These are phyloP conservation scores for Mycena epipterygia DNA, from an alignment of 768 basidiomycete genomes.

Conservation along the genomic window DNA sequence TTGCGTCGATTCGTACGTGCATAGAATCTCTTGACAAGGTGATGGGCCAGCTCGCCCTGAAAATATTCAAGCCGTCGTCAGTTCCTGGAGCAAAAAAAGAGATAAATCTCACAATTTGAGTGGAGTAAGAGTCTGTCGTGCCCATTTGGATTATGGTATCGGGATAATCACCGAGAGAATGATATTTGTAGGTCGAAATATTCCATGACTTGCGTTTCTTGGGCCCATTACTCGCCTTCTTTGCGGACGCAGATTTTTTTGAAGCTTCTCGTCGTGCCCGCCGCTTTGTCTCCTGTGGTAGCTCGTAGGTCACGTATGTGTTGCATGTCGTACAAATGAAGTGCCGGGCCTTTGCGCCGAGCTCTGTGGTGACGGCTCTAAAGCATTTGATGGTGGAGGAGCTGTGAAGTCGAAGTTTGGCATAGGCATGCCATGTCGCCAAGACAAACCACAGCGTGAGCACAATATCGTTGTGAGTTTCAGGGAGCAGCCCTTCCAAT, in stretches of 20 bases:
- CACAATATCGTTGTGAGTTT: slow-evolving; percentile 43
- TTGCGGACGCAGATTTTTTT: not conserved
- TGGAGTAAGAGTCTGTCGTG: slow-evolving; percentile 44
- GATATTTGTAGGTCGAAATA: slow-evolving; percentile 39
- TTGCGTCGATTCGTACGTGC: slow-evolving; percentile 42
- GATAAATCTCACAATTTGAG: slow-evolving; percentile 38
- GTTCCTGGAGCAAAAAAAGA: too few relatives aligned
- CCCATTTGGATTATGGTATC: slow-evolving; percentile 26
- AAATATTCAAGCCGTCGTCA: not conserved
- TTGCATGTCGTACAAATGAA: not conserved
- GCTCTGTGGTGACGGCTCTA: not conserved
- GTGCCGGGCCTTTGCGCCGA: not conserved
- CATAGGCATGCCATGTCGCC: slow-evolving; percentile 52
- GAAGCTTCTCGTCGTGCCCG: not conserved
- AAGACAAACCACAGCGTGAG: slow-evolving; percentile 46
- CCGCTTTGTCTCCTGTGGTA: not conserved
- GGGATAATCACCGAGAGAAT: slow-evolving; percentile 39
- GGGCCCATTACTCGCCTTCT: too few relatives aligned
- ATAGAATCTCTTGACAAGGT: slow-evolving; percentile 44
- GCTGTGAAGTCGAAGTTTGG: slow-evolving; percentile 52
- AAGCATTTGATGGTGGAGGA: not conserved
- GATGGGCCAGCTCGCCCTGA: slow-evolving; percentile 51
- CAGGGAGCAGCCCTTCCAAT: slow-evolving; percentile 50
- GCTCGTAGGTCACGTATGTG: not conserved
- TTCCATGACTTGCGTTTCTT: slow-evolving; percentile 25